Percentiles rank a stretch among this genome's conserved stretches.
phyloP scores from a whole-genome alignment of 768 basidiomycete species.

The Mrakia blollopis region DNA sequence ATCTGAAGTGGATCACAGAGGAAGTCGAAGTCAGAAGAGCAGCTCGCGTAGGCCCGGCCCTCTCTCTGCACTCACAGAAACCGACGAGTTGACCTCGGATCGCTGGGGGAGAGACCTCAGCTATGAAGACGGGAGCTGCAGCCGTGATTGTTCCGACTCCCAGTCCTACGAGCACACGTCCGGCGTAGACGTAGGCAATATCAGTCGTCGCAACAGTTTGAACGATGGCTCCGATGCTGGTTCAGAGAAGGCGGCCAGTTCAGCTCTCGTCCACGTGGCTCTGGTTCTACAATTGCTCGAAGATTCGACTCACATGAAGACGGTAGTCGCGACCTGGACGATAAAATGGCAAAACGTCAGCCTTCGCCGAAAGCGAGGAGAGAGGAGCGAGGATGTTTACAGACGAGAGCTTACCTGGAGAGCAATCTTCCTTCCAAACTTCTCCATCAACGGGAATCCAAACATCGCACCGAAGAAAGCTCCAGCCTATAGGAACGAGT shows the following conservation, averaged over 20 bases:
- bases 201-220: constrained; percentile 52
- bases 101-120: constrained; percentile 36
- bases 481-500: too few species aligned
- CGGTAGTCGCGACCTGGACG: constrained; percentile 62
- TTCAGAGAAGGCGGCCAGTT: background rate
- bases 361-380: background rate
- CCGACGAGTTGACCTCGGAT: constrained; percentile 39
- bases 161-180: constrained; percentile 25
- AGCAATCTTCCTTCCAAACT: constrained; percentile 58
- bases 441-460: constrained; percentile 32
- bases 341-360: background rate
- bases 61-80: constrained; percentile 33
- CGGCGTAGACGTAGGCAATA: constrained; percentile 28
- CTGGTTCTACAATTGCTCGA: too few species aligned
- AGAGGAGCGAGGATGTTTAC: too few species aligned
- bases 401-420: constrained; percentile 34
- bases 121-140: constrained; percentile 35
- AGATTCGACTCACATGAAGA: constrained; percentile 54
- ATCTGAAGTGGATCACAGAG: background rate
- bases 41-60: too few species aligned
- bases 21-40: too few species aligned
- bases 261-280: background rate
- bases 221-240: constrained; percentile 59
- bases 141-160: constrained; percentile 27
- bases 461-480: constrained; percentile 16